phyloP scores from a whole-genome alignment of 2,329 filamentous ascomycete genomes.

The Beauveria scarabaeidicola region DNA sequence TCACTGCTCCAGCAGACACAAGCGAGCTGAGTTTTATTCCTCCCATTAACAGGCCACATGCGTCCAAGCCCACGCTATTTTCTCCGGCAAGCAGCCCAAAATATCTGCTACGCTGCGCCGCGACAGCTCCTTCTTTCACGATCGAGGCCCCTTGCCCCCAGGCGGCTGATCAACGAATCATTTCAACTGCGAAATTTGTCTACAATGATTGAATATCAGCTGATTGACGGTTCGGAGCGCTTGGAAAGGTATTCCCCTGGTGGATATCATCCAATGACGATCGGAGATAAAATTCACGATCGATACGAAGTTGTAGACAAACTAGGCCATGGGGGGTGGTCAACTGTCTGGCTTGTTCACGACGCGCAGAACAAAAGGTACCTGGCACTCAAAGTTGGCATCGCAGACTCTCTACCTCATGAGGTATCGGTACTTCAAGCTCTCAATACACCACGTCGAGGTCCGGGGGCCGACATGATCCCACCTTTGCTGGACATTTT shows the following conservation, averaged over 20 bases:
- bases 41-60: too few species aligned
- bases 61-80: too few species aligned
- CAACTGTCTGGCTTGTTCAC: conserved; percentile 12
- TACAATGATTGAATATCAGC: too few species aligned
- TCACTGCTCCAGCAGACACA: too few species aligned
- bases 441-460: neutral
- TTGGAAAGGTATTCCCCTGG: neutral
- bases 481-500: conserved; percentile 2
- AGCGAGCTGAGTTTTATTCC: too few species aligned
- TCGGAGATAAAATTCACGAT: conserved; percentile 4
- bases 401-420: conserved; percentile 1
- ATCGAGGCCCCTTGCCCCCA: too few species aligned
- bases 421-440: neutral
- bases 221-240: neutral
- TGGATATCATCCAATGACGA: conserved; percentile 6
- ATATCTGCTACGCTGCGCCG: too few species aligned
- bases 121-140: too few species aligned
- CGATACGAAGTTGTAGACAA: conserved; percentile 14
- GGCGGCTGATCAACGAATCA: too few species aligned
- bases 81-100: too few species aligned
- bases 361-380: neutral
- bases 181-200: too few species aligned
- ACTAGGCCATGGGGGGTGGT: conserved; percentile 10
- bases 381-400: conserved; percentile 10
- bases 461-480: neutral